Base-by-base conservation (phyloP, 106 monocot species). In the Dendrobium officinale region DNA sequence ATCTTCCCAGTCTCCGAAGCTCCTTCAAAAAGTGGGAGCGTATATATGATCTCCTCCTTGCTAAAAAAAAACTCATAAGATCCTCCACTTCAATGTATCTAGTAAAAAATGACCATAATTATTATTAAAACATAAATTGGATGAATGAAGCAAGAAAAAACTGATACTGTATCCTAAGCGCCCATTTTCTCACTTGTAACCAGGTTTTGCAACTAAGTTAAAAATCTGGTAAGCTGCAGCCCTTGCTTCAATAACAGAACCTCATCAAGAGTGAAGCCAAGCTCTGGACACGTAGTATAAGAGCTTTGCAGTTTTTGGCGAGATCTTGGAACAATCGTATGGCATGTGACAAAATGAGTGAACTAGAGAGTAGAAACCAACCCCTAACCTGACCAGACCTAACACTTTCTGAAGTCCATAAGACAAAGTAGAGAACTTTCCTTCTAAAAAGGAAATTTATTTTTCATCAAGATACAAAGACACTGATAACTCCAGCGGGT, bases 391-490 rank as follows among this genome's bases (percentile, higher is more conserved):
- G 55, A 94, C 77, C 83, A 94, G 18, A 88, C 45, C 80, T 85
- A 43, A 94, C 85, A 54, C 94, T 29, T 83, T 89, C 85, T 94
- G 89, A 67, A 97, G 64, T 9, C 97, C 94, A 45, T 88, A 91
- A n/a, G n/a, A 92, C 94, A 67, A 97, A 97, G 86, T 97, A 97
- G 41, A 97, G 86, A 47, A 97, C 92, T 59, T 97, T 97, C 87
- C 88, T 97, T 85, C 74, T 90, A 22, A 97, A 84, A 49, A 98
- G 91, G 80, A 94, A 98, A 78, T 94, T 98, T n/a, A n/a, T 67
- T 81, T 86, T 77, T 98, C 97, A 98, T 87, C 55, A 92, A 17
- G 75, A 98, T 6, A 98, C 94, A 49, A 92, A 37, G 4, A 91
- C 1, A 5, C 73, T 79, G 55, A 92, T 84, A 11, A 89, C 42